Evolutionary conservation across 495 filamentous ascomycete species (phyloP).

Genomic region (Talaromyces thailandensis): DNA sequence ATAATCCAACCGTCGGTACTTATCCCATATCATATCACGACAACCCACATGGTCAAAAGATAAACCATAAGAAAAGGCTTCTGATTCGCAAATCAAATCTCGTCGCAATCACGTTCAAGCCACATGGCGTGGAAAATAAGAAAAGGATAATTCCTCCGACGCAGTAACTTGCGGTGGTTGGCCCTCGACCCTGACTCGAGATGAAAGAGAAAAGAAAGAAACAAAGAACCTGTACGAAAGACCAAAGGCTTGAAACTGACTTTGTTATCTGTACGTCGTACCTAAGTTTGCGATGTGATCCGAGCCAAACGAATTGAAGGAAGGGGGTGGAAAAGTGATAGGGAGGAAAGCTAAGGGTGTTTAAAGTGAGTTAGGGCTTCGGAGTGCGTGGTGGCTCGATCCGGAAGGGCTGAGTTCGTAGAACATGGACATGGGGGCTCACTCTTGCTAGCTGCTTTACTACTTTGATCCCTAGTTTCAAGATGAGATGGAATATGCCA

Average conservation of each 20-base stretch:
- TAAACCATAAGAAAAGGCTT: neutral
- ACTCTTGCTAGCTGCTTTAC: neutral
- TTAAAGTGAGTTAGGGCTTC: neutral
- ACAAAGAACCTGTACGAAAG: neutral
- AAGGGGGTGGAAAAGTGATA: neutral
- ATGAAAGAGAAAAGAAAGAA: neutral
- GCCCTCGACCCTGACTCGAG: neutral
- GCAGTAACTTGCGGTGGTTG: neutral
- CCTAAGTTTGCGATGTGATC: neutral
- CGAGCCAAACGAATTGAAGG: neutral
- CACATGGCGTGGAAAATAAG: constrained; percentile 5
- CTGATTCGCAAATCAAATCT: neutral
- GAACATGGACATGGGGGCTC: neutral
- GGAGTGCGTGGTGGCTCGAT: neutral
- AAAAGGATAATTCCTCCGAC: neutral
- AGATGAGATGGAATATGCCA: neutral
- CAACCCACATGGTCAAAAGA: neutral
- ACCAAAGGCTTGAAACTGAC: neutral
- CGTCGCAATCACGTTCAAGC: neutral
- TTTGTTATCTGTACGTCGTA: neutral
- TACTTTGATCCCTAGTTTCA: neutral
- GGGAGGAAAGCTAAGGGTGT: neutral
- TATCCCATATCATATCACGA: neutral
- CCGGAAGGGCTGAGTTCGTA: neutral
- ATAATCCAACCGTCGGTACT: neutral